Base-by-base conservation (phyloP, 768 basidiomycete species). In the Phaeolepiota aurea region DNA sequence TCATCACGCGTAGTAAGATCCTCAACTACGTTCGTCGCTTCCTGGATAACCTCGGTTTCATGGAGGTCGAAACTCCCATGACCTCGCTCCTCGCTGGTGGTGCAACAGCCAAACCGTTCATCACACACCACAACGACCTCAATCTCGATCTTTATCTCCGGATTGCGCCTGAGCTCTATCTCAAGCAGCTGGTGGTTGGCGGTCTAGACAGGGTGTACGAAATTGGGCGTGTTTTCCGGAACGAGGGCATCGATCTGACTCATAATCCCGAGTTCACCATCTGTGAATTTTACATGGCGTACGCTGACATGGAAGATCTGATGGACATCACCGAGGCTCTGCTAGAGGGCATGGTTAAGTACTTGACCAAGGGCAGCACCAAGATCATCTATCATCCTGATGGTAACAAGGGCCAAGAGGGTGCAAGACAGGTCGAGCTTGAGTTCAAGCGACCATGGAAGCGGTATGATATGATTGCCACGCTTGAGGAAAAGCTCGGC, bases 251-350 rank as follows among this genome's bases (percentile, higher is more conserved):
- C 55, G 96, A 99, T 65, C 68, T 99, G 49, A 99, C 96, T 13
- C 96, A 99, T 63, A 99, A 99, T 64, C 96, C 96, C 50, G 96
- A 99, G 61, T 97, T 97, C 68, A 88, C 90, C 3, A 94, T 97
- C 65, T 98, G 94, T 74, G 94, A 99, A 68, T 98, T 99, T 65
- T 99, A 98, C 58, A 98, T 99, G 94, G 94, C 96, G 20, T 98
- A 97, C 53, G 96, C 96, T 44, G 96, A 98, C 61, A 93, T 94
- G 92, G 85, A 89, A 67, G 96, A 98, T 56, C 44, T 98, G 43
- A 97, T 99, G 94, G 96, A 97, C 31, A 73, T 98, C 43, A 99
- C 96, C 12, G 96, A 99, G 63, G 64, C 67, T 32, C 71, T 99
- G 68, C 58, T 98, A 13, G 87, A 92, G 54, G 89, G 92, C 5